Percentiles rank a stretch among this genome's conserved stretches.
Evolutionary conservation across 2,329 filamentous ascomycete genomes (phyloP).

Genomic region (Ophiostoma perfectum): DNA sequence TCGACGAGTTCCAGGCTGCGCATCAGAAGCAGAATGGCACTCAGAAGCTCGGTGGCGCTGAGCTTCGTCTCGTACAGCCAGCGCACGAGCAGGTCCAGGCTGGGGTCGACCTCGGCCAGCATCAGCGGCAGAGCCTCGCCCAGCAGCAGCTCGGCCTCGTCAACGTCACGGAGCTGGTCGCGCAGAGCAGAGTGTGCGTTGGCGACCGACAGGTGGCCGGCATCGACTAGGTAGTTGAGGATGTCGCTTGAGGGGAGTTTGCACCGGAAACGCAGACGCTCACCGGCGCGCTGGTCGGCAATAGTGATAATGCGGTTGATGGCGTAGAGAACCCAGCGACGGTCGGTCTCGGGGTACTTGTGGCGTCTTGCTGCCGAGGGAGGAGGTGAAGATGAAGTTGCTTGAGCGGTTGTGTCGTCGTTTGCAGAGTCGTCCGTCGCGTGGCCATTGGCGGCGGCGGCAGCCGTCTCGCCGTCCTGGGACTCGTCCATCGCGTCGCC

Average conservation of each 20-base stretch:
- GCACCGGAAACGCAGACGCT: slow-evolving; percentile 34
- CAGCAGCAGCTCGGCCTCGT: slow-evolving; percentile 44
- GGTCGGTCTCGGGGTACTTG: slow-evolving; percentile 53
- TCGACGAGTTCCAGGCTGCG: slow-evolving; percentile 59
- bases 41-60: slow-evolving; percentile 59
- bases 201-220: slow-evolving; percentile 54
- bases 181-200: slow-evolving; percentile 56
- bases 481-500: slow-evolving; percentile 24
- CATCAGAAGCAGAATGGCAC: slow-evolving; percentile 62
- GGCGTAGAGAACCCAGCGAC: slow-evolving; percentile 59
- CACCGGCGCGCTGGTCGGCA: slow-evolving; percentile 14
- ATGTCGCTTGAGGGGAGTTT: slow-evolving; percentile 49
- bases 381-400: not conserved
- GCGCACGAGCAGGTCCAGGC: slow-evolving; percentile 60
- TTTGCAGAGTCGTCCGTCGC: not conserved
- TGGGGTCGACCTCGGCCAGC: slow-evolving; percentile 61
- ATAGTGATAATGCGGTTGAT: slow-evolving; percentile 53
- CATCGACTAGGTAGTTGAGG: slow-evolving; percentile 54
- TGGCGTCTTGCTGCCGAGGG: slow-evolving; percentile 1
- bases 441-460: not conserved
- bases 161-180: slow-evolving; percentile 39
- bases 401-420: not conserved
- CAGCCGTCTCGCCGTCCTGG: not conserved
- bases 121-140: slow-evolving; percentile 58
- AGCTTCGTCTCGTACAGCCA: slow-evolving; percentile 62